Base-by-base conservation (phyloP, 805 yeast genomes). In the Sugiyamaella smithiae region DNA sequence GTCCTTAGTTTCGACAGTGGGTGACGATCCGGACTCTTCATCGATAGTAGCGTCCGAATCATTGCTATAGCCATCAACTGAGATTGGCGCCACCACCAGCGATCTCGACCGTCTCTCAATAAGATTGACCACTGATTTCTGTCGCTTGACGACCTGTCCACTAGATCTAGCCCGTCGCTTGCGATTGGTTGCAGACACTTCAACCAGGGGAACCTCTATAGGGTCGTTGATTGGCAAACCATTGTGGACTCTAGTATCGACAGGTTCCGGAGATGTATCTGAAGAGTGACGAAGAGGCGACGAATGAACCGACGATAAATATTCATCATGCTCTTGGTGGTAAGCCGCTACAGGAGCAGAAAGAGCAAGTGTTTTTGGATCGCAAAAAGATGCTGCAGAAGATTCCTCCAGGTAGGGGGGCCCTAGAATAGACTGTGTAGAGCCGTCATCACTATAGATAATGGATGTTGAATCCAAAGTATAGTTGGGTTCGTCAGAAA, bases 291-390 rank as follows among this genome's bases (percentile, higher is more conserved):
- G 32, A 4, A 38, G n/a, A n/a, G 31, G 28, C 6, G 31, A 38
- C 28, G 37, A 43, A 16, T 35, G 12, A 11, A 42, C 16, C 26
- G 20, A 31, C 14, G 28, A 43, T 9, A 7, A 12, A 42, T 31
- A 42, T 11, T 29, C 25, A 17, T 25, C 26, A 29, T 14, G 14
- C 19, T 11, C 14, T n/a, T 19, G 31, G 45, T 20, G 29, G 16
- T 25, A 36, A 9, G 20, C n/a, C 24, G 25, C n/a, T 7, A 4
- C 3, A n/a, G 24, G 16, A 7, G 14, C 14, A 4, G 50, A 40
- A 40, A 56, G 49, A 8, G 43, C 57, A 22, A 54, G 43, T 5
- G 52, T 23, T 36, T 55, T 47, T 29, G 59, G 59, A 32, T 58
- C 62, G 48, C 58, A 50, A 52, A 57, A 55, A 4, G 40, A 20